Evolutionary conservation across 2,329 filamentous ascomycete species (phyloP), one percentile per base, ranked within the genome.

Genomic region (Dactylellina drechsleri): DNA sequence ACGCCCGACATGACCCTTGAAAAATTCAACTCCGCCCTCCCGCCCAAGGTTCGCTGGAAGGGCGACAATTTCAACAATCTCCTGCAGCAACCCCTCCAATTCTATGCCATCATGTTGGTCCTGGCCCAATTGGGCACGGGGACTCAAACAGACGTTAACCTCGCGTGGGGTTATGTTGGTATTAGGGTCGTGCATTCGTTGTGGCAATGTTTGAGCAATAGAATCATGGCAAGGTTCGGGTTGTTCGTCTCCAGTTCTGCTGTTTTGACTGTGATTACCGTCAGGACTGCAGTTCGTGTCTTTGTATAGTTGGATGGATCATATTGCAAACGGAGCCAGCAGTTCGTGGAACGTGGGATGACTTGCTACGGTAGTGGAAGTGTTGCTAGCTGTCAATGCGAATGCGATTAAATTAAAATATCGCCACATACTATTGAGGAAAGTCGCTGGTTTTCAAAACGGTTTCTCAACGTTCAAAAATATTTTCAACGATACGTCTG

Each of bases 21-120:
- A 52, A 77, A 82, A 58, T 60, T 81, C 41, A 77, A 80, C 64
- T 56, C 68, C 5, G 76, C 78, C 47, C 78, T 79, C 1, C 81
- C 81, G 2, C 54, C 80, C 0, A 49, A 61, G 26, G 78, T 80
- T 31, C 80, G 80, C 66, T 83, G 80, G 80, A 81, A 81, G 62
- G 81, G 81, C 10, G 83, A 84, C 76, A 84, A 84, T 77, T 84
- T 80, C 79, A 83, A 83, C 77, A 81, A 84, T 67, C 78, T 84
- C 57, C 78, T 82, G 66, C 83, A 84, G 79, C 83, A 84, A 77
- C 83, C 83, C 15, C 83, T 82, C 1, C 81, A 82, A 49, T 85
- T 85, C 79, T 84, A 84, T 78, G 83, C 82, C 16, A 75, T 82
- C 18, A 77, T 79, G 10, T 78, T 84, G 5, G 80, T 80, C 0